Evolutionary conservation across 1,284 basidiomycete species (phyloP), one percentile per base, ranked within the genome.

Genomic region (Cryptococcus sp.): DNA sequence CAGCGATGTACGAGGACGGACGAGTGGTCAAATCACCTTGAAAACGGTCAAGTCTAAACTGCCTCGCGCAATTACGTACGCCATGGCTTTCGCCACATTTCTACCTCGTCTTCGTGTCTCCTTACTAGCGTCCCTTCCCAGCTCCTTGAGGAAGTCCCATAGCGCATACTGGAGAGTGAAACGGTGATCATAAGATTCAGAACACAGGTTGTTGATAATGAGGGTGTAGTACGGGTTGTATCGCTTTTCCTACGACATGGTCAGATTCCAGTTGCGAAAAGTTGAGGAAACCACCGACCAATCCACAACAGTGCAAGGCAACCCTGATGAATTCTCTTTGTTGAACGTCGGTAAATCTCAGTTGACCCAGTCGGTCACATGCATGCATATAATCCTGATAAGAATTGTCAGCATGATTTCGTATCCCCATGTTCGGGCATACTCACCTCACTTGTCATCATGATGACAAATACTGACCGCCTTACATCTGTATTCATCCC

Each of bases 401-500:
- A 7, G 46, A 50, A 48, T 50, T 15, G 38, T 41, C 53, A 44
- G 42, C 30, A 46, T 46, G 47, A 43, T 15, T 33, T 5, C 30
- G 7, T 31, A 32, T 38, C 32, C 36, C 13, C 4, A n/a, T 7
- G 15, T n/a, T 38, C 36, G 49, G 23, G 43, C 46, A 23, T 33
- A 76, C 84, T 65, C 68, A 93, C 91, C 71, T 94, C 90, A 65
- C 88, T 89, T 64, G 89, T 93, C 87, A 98, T 91, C 36, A 99
- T 79, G 13, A 93, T 87, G 34, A 94, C 84, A 67, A 99, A 99
- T 49, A 98, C 86, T 57, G 86, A 86, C 54, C 92, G 81, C 37
- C 95, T 83, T 35, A 97, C 87, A 62, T 97, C 94, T 0, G 95
- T 98, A 72, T 98, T 98, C 95, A 99, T 98, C 30, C 96, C 96